These are phyloP conservation scores for Talaromyces islandicus DNA, from an alignment of 2,329 filamentous ascomycete species.

Conservation along the genomic window DNA sequence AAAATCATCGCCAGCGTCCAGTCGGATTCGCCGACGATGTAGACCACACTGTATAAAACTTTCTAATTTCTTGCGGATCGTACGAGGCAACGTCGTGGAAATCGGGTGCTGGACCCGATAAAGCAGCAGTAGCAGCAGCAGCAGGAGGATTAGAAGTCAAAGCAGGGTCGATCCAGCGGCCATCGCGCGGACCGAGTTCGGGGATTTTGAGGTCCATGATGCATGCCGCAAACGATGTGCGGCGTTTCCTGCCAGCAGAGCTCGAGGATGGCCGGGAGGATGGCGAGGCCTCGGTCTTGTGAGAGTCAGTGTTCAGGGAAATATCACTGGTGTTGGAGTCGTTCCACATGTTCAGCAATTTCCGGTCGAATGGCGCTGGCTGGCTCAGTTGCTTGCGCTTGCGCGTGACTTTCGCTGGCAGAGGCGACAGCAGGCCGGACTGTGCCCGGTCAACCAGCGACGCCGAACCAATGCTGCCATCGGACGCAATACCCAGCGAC, in stretches of 20 bases:
- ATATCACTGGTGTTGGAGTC: background rate
- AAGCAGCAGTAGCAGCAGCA: background rate
- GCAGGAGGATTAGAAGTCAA: background rate
- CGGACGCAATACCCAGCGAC: slow-evolving; percentile 17
- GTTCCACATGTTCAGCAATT: slow-evolving; percentile 7
- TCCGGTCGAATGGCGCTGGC: slow-evolving; percentile 17
- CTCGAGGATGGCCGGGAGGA: background rate
- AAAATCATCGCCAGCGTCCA: slow-evolving; percentile 9
- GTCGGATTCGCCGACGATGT: slow-evolving; percentile 9
- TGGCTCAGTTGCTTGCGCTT: slow-evolving; percentile 23
- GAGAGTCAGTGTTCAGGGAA: background rate
- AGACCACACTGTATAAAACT: slow-evolving; percentile 10
- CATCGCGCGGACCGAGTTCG: slow-evolving; percentile 19
- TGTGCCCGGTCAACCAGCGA: slow-evolving; percentile 14
- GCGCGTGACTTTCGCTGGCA: slow-evolving; percentile 12
- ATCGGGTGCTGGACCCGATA: background rate
- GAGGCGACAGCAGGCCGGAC: slow-evolving; percentile 5
- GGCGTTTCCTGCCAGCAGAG: slow-evolving; percentile 9
- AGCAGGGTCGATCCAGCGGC: slow-evolving; percentile 16
- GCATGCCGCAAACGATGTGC: slow-evolving; percentile 29
- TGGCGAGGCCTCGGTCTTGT: background rate
- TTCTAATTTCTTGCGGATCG: slow-evolving; percentile 11
- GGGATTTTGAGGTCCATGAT: slow-evolving; percentile 33
- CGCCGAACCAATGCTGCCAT: slow-evolving; percentile 21
- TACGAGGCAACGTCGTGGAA: slow-evolving; percentile 13